These are phyloP conservation scores for Torulaspora delbrueckii DNA, from an alignment of 805 yeast species.

Conservation along the genomic window DNA sequence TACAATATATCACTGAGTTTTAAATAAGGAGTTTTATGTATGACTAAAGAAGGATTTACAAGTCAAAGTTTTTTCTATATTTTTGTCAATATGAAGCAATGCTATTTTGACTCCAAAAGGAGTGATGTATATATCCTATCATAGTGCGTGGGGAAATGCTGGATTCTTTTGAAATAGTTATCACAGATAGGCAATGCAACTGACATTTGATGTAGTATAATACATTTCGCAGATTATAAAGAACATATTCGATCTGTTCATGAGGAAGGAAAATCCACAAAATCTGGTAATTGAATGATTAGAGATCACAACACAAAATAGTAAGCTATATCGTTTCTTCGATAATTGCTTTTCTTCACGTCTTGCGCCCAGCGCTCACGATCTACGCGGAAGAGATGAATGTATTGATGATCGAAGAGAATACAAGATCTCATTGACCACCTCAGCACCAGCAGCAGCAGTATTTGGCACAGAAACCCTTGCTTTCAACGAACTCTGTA, in stretches of 20 bases:
- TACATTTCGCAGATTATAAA: conserved; percentile 1
- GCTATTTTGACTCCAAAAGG: background rate
- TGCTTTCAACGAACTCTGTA: conserved; percentile 5
- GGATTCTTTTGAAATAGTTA: background rate
- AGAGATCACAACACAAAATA: background rate
- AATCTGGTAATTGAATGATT: background rate
- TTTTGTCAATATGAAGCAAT: background rate
- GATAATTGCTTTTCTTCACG: background rate
- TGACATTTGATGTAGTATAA: conserved; percentile 2
- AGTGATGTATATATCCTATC: background rate
- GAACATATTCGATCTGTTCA: background rate
- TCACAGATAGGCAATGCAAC: background rate
- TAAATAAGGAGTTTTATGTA: background rate
- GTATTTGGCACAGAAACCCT: conserved; percentile 19
- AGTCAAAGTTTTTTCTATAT: background rate
- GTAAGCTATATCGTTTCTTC: background rate
- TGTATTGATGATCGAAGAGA: conserved; percentile 3
- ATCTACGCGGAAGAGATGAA: conserved; percentile 13
- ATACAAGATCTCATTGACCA: conserved; percentile 3
- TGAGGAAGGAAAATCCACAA: background rate
- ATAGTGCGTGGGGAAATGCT: background rate
- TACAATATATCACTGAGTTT: conserved; percentile 12
- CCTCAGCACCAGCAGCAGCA: conserved; percentile 23
- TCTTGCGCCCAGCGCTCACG: conserved; percentile 19
- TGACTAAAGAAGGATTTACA: background rate